Percentiles rank a stretch among this genome's conserved stretches.
phyloP scores from a whole-genome alignment of 208 protist species.

The Leishmania braziliensis region DNA sequence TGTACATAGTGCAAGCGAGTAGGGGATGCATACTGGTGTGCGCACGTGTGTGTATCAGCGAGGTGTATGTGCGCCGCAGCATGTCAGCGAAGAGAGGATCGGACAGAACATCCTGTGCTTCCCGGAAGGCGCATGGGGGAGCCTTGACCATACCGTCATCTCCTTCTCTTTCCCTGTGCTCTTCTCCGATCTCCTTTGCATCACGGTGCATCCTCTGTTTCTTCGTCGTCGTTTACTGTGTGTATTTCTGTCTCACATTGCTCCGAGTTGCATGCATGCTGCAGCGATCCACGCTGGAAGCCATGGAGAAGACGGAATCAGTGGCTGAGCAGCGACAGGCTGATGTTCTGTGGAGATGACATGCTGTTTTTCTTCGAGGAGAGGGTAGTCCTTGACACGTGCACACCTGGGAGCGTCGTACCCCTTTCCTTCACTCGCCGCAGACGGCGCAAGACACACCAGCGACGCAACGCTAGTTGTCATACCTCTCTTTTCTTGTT shows the following conservation, averaged over 20 bases:
- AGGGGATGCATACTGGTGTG: not conserved
- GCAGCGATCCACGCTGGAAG: not conserved
- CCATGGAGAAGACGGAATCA: not conserved
- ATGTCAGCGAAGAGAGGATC: not conserved
- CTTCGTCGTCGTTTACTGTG: not conserved
- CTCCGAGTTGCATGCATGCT: not conserved
- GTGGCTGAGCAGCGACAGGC: not conserved
- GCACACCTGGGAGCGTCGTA: not conserved
- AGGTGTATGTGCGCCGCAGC: not conserved
- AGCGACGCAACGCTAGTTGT: not conserved
- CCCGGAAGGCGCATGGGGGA: not conserved
- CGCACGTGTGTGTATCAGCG: not conserved
- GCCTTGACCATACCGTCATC: not conserved
- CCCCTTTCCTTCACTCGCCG: not conserved
- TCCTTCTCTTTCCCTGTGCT: not conserved
- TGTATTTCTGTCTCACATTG: not conserved
- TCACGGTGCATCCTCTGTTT: not conserved
- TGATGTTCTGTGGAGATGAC: not conserved
- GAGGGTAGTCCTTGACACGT: not conserved
- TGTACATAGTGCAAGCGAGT: not conserved
- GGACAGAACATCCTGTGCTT: not conserved
- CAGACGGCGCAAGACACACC: not conserved
- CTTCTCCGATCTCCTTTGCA: not conserved
- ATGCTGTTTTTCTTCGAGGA: not conserved
- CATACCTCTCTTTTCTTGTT: not conserved